These are phyloP conservation scores for Petunia secreta DNA, from an alignment of 257 asterid genomes.

Conservation along the genomic window DNA sequence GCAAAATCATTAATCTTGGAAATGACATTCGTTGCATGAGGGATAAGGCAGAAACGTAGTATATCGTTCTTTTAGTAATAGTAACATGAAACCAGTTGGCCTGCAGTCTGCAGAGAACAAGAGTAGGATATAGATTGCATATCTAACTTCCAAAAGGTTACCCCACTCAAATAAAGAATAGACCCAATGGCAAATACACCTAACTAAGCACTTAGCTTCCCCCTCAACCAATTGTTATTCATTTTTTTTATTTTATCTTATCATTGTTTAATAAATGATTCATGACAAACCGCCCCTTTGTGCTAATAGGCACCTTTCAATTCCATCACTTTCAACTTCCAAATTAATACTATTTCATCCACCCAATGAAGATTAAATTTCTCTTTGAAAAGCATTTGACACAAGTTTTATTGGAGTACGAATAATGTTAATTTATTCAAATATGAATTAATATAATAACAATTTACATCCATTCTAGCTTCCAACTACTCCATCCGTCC, in stretches of 20 bases:
- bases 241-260: neutral
- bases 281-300: slow-evolving; percentile 22
- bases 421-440: too few species aligned
- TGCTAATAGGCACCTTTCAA: neutral
- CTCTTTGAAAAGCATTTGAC: neutral
- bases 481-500: too few species aligned
- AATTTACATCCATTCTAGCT: neutral
- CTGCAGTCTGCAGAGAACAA: neutral
- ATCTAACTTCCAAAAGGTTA: neutral
- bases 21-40: neutral
- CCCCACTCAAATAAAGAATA: neutral
- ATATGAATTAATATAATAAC: too few species aligned
- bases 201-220: neutral
- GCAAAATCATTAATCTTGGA: neutral
- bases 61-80: neutral
- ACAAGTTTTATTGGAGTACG: too few species aligned
- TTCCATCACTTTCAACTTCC: slow-evolving; percentile 14
- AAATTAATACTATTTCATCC: slow-evolving; percentile 16
- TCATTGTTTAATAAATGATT: neutral
- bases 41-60: neutral
- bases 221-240: neutral
- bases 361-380: neutral
- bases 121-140: neutral
- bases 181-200: neutral
- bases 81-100: neutral